These are phyloP conservation scores for Monosporascus ibericus DNA, from an alignment of 2,329 filamentous ascomycete species.

Conservation along the genomic window DNA sequence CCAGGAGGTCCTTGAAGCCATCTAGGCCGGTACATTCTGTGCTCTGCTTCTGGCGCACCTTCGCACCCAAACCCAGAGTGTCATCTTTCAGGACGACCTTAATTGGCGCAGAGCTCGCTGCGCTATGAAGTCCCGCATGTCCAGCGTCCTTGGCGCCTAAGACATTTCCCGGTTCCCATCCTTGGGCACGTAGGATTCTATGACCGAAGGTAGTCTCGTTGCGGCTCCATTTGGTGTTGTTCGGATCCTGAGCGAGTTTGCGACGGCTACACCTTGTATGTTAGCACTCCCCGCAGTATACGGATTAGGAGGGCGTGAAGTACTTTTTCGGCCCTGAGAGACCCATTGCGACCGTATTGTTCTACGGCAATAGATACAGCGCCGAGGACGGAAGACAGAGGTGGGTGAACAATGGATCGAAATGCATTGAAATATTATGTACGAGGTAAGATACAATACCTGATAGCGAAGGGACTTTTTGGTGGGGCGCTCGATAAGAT, in stretches of 20 bases:
- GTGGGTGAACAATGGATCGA: neutral
- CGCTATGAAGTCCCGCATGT: constrained; percentile 70
- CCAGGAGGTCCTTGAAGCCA: constrained; percentile 78
- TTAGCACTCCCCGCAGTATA: constrained; percentile 2
- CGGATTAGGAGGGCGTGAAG: constrained; percentile 7
- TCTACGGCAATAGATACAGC: neutral
- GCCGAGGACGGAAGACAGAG: neutral
- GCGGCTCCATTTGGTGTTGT: constrained; percentile 89
- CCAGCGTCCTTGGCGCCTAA: constrained; percentile 72
- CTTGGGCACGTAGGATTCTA: constrained; percentile 79
- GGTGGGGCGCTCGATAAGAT: too few relatives aligned
- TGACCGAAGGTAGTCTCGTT: constrained; percentile 82
- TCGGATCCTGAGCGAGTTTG: constrained; percentile 85
- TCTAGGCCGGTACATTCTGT: constrained; percentile 80
- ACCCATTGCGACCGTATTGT: constrained; percentile 46
- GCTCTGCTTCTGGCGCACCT: constrained; percentile 54
- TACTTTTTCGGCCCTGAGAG: constrained; percentile 64
- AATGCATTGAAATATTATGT: neutral
- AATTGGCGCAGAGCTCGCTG: constrained; percentile 79
- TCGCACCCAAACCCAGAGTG: constrained; percentile 81
- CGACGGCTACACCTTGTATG: constrained; percentile 29
- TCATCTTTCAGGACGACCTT: constrained; percentile 84
- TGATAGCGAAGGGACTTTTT: too few relatives aligned
- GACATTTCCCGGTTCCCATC: constrained; percentile 81
- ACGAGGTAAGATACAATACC: neutral